Base-by-base conservation (phyloP, 345 rosid genomes). In the Moricandia arvensis region DNA sequence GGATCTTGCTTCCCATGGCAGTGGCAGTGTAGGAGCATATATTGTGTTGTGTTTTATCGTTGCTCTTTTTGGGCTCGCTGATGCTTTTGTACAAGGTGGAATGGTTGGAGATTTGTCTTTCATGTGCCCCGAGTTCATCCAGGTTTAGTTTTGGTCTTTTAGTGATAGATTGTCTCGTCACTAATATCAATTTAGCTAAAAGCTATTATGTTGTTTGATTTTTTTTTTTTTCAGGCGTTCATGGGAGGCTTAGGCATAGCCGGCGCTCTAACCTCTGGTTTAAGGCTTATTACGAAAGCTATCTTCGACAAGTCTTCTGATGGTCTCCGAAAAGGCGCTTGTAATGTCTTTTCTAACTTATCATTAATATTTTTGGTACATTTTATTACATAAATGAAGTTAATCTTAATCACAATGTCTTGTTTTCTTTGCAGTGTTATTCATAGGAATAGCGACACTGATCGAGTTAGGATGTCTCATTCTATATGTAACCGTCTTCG, bases 71-170 rank as follows among this genome's bases (percentile, higher is more conserved):
- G 97, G 98, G 26, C 45, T 87, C 17, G 95, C 97, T 55, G 96
- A 90, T 90, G 97, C 92, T 75, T 80, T 82, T 74, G 95, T 89
- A 18, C 92, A 91, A 80, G 96, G 97, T 64, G 98, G 91, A 68
- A 89, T 94, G 95, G 80, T 88, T 45, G 97, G 96, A 79, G 97
- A 94, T 69, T 88, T 90, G 59, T 90, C 95, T 37, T 87, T 75
- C 77, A 94, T 91, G 98, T 73, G 10, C 4, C 87, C 91, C 12
- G 81, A 75, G 61, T 84, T 91, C 70, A 79, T 90, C 58, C 98
- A 91, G 85, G 98, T 89, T 38, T 18, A 71, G 59, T 24, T 30
- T 0, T 69, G n/a, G 10, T 64, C 10, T 65, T 8, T 54, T 21
- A 21, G 24, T 2, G 0, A 55, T 65, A 1, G 1, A 57, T 2